Evolutionary conservation across 495 filamentous ascomycete genomes (phyloP), one percentile per base, ranked within the genome.

Genomic region (Hyaloscypha bicolor): DNA sequence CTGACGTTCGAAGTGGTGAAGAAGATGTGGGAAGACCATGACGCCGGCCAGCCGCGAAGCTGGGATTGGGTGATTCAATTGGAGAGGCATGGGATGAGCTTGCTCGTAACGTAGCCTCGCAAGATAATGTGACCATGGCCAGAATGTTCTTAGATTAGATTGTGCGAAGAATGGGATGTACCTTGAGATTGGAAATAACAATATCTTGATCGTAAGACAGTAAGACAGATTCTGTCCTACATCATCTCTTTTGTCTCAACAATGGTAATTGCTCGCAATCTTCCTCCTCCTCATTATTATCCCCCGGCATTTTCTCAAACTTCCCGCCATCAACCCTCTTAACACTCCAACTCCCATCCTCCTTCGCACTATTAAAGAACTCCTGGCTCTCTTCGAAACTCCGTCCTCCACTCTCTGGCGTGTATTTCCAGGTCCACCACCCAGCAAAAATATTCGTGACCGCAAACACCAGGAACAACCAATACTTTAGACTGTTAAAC

Each of bases 331-430:
- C 73, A 14, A 86, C 78, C 62, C 77, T 83, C 32, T 64, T 71
- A 6, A 86, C 85, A 45, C 69, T 73, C 83, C 84, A 86, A 25
- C 73, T 81, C 11, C 74, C 76, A 0, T 76, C 75, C 39, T 83
- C 76, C 66, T 73, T 73, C 4, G 85, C 82, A 29, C 77, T 77
- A 45, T 74, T 71, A 66, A 87, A 87, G 75, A 86, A 86, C 62
- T 78, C 67, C 69, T 85, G 81, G 62, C 86, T 86, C 66, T 84
- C 85, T 65, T 87, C 83, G 61, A 86, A 86, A 53, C 76, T 80
- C 51, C 85, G 68, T 29, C 81, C 81, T 1, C 84, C 84, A 29
- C 75, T 83, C 70, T 87, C 85, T 21, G 84, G 84, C 9, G 71
- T 74, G 64, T 83, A 86, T 0, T 76, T 64, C 76, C 76, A 87